Base-by-base conservation (phyloP, 345 rosid genomes). In the Brassica carinata region DNA sequence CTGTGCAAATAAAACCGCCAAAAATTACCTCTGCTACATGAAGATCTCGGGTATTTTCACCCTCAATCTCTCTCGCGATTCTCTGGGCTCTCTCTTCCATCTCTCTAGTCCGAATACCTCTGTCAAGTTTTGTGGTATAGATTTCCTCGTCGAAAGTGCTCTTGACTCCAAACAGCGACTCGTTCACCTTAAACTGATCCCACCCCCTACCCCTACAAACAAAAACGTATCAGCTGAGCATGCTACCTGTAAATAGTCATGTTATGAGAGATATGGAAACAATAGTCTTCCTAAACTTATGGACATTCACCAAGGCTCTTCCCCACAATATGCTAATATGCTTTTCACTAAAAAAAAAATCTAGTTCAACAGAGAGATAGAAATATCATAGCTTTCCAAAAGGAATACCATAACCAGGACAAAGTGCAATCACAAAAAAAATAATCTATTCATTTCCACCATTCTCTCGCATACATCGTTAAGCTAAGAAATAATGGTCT, bases 51-150 rank as follows among this genome's bases (percentile, higher is more conserved):
- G 98, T 93, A 14, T 87, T 93, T 83, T 93, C 97, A 43, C 95
- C 89, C 91, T 89, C 97, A 69, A 93, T 96, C 88, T 96, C 99
- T 84, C 85, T 87, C 11, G 99, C 99, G 73, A 96, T 92, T 79
- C 94, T 91, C 73, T 8, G 61, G 70, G 99, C 98, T 87, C 91
- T 86, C 85, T 82, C 92, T 87, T 92, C 97, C 86, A 83, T 67
- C 64, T 89, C 89, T 84, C 83, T 87, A 77, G n/a, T 86, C 63
- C 53, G 83, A 73, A 91, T 88, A 79, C 94, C 97, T 87, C 85
- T 93, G 79, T 90, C 88, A 71, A 96, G 91, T 84, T 88, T 96
- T 74, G 99, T 93, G 3, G 97, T 96, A 76, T 96, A 96, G 67
- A 90, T 88, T 18, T 93, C 99, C 89, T 93, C 98, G 64, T 90